Base-by-base conservation (phyloP, 768 basidiomycete species). In the Mycena belliarum region DNA sequence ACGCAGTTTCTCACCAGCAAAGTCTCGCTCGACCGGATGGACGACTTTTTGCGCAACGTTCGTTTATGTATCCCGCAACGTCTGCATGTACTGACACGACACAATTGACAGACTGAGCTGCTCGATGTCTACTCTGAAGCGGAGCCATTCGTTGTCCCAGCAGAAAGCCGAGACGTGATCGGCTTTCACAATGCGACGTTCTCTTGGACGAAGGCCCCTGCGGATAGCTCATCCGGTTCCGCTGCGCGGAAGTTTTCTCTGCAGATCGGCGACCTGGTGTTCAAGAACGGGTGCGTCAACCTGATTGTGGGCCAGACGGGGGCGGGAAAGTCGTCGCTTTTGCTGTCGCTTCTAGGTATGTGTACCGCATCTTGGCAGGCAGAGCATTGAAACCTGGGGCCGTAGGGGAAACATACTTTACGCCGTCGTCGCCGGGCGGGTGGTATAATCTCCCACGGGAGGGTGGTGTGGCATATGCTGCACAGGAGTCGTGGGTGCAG, bases 401-500 rank as follows among this genome's bases (percentile, higher is more conserved):
- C 26, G 11, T 46, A 78, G 79, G 85, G n/a, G 87, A 89, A 70
- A 82, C 88, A 82, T 83, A 88, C 66, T 88, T 83, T 64, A 70
- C 76, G 11, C 80, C 80, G 1, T 73, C 72, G 14, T 68, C 72
- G 5, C 74, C 81, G 1, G 78, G 81, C 35, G 84, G 87, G 0
- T 88, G 82, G 79, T 89, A 79, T 69, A 83, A 82, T 57, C 79
- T 93, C 3, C 90, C 91, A 18, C 75, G 89, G 3, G 72, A 75
- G 4, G 79, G 78, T 0, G 90, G 91, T 3, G 79, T 94, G 24
- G 86, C 89, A 4, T 92, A 90, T 67, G 88, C 88, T 6, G 87
- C 88, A 4, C 91, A 95, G 67, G 89, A 92, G 67, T 84, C 88
- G 2, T 95, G 91, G 91, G 85, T 92, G 3, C 83, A 87, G 69